Conservation (phyloP, 768 basidiomycete species). For the Crassisporium funariophilum region DNA sequence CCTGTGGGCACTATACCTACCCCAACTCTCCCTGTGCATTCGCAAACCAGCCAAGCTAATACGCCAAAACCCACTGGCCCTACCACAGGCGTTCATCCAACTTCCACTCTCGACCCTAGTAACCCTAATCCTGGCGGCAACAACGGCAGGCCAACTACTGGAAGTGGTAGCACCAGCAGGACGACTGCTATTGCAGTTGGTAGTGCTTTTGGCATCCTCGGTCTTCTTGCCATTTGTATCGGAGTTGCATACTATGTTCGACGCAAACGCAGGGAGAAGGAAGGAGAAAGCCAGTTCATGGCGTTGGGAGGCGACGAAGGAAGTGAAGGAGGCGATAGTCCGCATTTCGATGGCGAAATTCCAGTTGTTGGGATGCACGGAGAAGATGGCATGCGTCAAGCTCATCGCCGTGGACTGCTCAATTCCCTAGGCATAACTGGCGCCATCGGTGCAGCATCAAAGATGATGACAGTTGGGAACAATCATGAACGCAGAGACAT, state of each 20-base stretch:
- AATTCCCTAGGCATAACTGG: slow-evolving; percentile 31
- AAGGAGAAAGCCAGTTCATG: slow-evolving; percentile 31
- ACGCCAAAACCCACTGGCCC: not conserved
- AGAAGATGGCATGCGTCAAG: slow-evolving; percentile 11
- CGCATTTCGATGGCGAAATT: slow-evolving; percentile 32
- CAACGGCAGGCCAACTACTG: slow-evolving; percentile 15
- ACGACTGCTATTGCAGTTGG: slow-evolving; percentile 62
- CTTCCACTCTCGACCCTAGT: slow-evolving; percentile 24
- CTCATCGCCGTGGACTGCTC: slow-evolving; percentile 19
- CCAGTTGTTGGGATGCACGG: slow-evolving; percentile 30
- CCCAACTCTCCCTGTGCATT: slow-evolving; percentile 36
- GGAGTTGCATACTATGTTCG: slow-evolving; percentile 48
- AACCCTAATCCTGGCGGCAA: slow-evolving; percentile 19
- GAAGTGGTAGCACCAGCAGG: slow-evolving; percentile 14
- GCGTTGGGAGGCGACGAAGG: slow-evolving; percentile 25
- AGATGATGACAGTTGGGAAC: slow-evolving; percentile 26
- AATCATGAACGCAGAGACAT: slow-evolving; percentile 59
- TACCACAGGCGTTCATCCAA: slow-evolving; percentile 17
- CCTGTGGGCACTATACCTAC: slow-evolving; percentile 30
- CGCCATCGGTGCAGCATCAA: slow-evolving; percentile 33
- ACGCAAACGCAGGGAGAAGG: slow-evolving; percentile 26
- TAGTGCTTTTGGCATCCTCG: slow-evolving; percentile 60
- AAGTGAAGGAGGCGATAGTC: slow-evolving; percentile 36
- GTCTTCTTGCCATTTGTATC: slow-evolving; percentile 45
- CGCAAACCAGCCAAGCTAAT: slow-evolving; percentile 25